Evolutionary conservation across 306 rosid species (phyloP), one percentile per base, ranked within the genome.

Genomic region (Gillenia trifoliata): DNA sequence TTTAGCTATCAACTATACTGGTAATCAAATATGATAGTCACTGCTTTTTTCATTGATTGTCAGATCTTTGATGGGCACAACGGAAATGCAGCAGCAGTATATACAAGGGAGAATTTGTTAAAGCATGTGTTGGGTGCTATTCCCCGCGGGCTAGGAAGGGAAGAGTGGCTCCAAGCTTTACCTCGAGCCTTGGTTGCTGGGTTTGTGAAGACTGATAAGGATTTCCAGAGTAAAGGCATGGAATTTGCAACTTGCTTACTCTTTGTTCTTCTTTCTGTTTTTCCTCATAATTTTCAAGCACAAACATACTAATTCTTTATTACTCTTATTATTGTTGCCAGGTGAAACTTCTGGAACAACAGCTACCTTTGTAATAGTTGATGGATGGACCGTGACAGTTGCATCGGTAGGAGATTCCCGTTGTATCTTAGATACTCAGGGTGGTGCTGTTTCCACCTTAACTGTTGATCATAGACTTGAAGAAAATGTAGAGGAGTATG

Each of bases 311-410:
- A 49, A 77, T 77, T 78, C 55, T 49, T 66, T 31, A n/a, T 64
- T 66, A 43, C 54, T 50, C 20, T 49, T 81, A 8, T 47, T 52
- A 67, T 38, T 47, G 66, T 82, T 66, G 85, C 3, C 79, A 94
- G 98, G 98, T 31, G 98, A 94, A 84, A 94, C 97, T 52, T 94
- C 98, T 60, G 98, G 98, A 80, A 94, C 98, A 47, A 91, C 98
- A 40, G 97, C 93, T 45, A 94, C 98, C 10, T 89, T 91, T 83
- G 97, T 94, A 55, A 88, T 94, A 76, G 89, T 94, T 49, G 98
- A 94, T 86, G 87, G 96, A 70, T 94, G 98, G 98, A 94, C 98
- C 10, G 96, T 94, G 78, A 94, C 98, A 4, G 98, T 94, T 54
- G 98, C 98, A 41, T 94, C 97, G 1, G 98, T 94, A 72, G 98